phyloP scores from a whole-genome alignment of 768 basidiomycete species.

The Gloeophyllum trabeum region DNA sequence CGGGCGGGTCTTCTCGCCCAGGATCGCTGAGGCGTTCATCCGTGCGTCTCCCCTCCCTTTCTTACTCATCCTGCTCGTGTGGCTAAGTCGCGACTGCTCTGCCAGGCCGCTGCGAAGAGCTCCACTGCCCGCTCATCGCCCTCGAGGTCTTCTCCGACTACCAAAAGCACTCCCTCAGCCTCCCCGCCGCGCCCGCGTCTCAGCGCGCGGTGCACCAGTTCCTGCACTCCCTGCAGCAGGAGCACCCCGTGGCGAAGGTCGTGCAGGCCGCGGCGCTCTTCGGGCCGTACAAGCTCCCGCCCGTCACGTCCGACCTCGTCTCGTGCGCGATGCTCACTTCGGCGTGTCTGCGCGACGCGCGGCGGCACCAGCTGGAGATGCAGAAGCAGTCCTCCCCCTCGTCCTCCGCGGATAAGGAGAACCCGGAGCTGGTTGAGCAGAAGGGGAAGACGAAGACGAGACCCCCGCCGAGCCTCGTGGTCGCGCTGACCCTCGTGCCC shows the following conservation, averaged over 20 bases:
- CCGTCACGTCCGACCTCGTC: conserved; percentile 41
- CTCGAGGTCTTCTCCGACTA: conserved; percentile 52
- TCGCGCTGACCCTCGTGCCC: conserved; percentile 31
- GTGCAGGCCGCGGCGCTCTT: conserved; percentile 44
- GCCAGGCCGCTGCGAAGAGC: conserved; percentile 56
- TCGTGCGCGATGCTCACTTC: conserved; percentile 45
- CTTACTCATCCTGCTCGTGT: background rate
- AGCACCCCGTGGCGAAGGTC: conserved; percentile 33
- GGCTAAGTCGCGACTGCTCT: background rate
- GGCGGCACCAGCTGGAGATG: too few relatives aligned
- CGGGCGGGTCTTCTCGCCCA: conserved; percentile 24
- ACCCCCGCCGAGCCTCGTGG: conserved; percentile 20
- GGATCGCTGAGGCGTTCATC: conserved; percentile 37
- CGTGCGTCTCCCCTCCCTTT: conserved; percentile 29
- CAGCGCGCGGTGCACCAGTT: conserved; percentile 50
- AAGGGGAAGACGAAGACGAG: background rate
- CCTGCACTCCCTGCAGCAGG: conserved; percentile 39
- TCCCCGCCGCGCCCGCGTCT: conserved; percentile 35
- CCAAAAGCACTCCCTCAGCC: conserved; percentile 44
- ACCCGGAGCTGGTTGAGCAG: too few relatives aligned
- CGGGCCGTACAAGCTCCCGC: conserved; percentile 39
- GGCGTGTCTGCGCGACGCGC: conserved; percentile 39
- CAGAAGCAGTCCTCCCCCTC: too few relatives aligned
- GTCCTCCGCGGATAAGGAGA: too few relatives aligned
- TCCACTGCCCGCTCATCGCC: conserved; percentile 42